These are phyloP conservation scores for Ogataea haglerorum DNA, from an alignment of 805 yeast species.

Conservation along the genomic window DNA sequence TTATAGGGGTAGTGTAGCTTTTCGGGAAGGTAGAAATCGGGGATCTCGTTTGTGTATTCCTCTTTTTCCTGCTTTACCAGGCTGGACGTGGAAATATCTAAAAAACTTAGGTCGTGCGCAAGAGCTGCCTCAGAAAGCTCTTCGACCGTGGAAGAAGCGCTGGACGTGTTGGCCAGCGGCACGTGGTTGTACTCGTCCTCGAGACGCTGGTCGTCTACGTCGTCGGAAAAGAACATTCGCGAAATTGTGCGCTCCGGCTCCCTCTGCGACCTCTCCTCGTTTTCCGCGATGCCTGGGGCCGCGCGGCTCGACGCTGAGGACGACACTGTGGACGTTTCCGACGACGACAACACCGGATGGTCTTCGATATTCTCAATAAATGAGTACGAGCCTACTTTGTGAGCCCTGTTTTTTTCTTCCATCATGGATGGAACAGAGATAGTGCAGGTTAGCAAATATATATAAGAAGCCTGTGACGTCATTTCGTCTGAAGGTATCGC, in stretches of 20 bases:
- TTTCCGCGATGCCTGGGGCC: conserved; percentile 1
- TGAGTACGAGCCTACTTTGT: conserved; percentile 13
- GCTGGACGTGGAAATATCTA: conserved; percentile 17
- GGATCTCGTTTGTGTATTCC: conserved; percentile 34
- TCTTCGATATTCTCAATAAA: conserved; percentile 17
- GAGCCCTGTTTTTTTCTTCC: conserved; percentile 1
- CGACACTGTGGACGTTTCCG: conserved; percentile 13
- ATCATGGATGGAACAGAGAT: neutral
- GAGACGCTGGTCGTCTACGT: conserved; percentile 18
- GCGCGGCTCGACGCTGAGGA: conserved; percentile 13
- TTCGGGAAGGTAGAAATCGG: conserved; percentile 31
- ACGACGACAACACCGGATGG: conserved; percentile 7
- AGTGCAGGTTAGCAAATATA: conserved; percentile 2
- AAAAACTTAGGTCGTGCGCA: conserved; percentile 6
- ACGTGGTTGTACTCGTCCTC: conserved; percentile 25
- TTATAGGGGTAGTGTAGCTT: conserved; percentile 30
- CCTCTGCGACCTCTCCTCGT: neutral
- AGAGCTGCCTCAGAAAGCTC: conserved; percentile 7
- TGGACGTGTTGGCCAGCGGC: conserved; percentile 17
- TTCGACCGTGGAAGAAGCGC: conserved; percentile 12
- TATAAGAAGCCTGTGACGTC: conserved; percentile 6
- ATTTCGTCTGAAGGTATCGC: neutral
- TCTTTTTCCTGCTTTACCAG: conserved; percentile 1
- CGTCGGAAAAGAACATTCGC: conserved; percentile 29
- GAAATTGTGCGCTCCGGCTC: conserved; percentile 19